Evolutionary conservation across 768 basidiomycete species (phyloP).

Genomic region (Suillus alpinus): DNA sequence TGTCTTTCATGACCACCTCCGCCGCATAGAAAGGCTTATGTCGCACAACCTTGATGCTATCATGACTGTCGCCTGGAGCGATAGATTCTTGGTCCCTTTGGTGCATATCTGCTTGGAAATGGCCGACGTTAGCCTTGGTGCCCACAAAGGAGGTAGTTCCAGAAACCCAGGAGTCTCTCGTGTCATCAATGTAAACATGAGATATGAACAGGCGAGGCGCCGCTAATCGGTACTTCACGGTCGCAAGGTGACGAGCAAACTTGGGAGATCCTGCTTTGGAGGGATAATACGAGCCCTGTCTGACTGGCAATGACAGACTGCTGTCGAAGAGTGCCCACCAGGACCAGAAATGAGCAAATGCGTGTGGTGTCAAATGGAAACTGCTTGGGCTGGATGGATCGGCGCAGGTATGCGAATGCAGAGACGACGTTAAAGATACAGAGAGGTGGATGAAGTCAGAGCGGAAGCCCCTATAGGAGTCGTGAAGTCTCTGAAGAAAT

Average conservation of each 20-base stretch:
- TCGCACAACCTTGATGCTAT: conserved; percentile 56
- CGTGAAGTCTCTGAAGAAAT: conserved; percentile 42
- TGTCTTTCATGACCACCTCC: conserved; percentile 73
- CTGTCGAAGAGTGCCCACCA: conserved; percentile 90
- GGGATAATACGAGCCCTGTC: conserved; percentile 83
- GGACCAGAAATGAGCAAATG: conserved; percentile 86
- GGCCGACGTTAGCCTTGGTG: conserved; percentile 77
- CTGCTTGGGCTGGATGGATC: conserved; percentile 49
- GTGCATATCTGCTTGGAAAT: conserved; percentile 88
- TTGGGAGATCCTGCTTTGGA: conserved; percentile 74
- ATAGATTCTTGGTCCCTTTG: conserved; percentile 83
- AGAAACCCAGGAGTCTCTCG: conserved; percentile 73
- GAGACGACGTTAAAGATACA: conserved; percentile 74
- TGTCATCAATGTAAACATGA: conserved; percentile 84
- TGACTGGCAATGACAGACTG: conserved; percentile 74
- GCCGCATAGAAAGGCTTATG: conserved; percentile 88
- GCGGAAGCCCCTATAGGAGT: conserved; percentile 86
- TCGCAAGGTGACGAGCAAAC: conserved; percentile 84
- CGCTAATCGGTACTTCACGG: conserved; percentile 84
- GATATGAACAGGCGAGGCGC: conserved; percentile 79
- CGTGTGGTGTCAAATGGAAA: conserved; percentile 81
- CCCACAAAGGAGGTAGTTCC: conserved; percentile 82
- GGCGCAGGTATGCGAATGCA: conserved; percentile 24
- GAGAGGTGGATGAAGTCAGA: conserved; percentile 94
- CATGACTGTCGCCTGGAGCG: conserved; percentile 52